Evolutionary conservation across 2,329 filamentous ascomycete species (phyloP).

Genomic region (Penicillium verrucosum): DNA sequence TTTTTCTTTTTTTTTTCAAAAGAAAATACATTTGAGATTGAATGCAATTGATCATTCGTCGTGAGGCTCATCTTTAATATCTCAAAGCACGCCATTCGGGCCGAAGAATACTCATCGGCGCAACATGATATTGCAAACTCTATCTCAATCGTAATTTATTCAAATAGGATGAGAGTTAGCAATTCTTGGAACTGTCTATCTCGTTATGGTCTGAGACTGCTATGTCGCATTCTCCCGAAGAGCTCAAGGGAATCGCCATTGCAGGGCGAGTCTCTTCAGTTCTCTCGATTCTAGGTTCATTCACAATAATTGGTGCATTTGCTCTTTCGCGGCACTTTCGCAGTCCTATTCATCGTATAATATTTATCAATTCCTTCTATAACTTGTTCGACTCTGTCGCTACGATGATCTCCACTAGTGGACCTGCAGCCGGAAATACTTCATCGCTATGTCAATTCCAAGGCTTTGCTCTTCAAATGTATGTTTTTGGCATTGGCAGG

Average conservation of each 20-base stretch:
- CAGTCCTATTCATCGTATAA: slow-evolving; percentile 41
- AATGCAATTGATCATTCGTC: background rate
- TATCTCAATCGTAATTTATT: background rate
- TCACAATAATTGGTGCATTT: slow-evolving; percentile 36
- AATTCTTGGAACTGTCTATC: background rate
- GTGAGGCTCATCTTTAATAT: background rate
- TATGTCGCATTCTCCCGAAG: slow-evolving; percentile 26
- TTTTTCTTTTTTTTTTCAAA: no score
- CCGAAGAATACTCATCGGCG: slow-evolving; percentile 10
- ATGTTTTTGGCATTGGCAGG: background rate
- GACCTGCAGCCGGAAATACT: slow-evolving; percentile 32
- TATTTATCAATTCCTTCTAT: slow-evolving; percentile 40
- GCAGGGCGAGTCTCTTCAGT: slow-evolving; percentile 32
- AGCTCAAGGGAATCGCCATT: slow-evolving; percentile 27
- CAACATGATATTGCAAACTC: slow-evolving; percentile 1
- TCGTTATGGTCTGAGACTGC: background rate
- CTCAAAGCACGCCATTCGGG: slow-evolving; percentile 12
- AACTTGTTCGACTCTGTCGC: slow-evolving; percentile 39
- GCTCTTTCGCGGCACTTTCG: slow-evolving; percentile 34
- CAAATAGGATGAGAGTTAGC: background rate
- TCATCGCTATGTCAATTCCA: slow-evolving; percentile 40
- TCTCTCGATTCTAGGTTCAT: slow-evolving; percentile 34
- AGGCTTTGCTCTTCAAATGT: slow-evolving; percentile 41
- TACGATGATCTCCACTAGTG: slow-evolving; percentile 41
- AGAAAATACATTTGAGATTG: background rate